Percentiles rank a stretch among this genome's conserved stretches.
These are phyloP conservation scores for Pleurotus ostreatus DNA, from an alignment of 768 basidiomycete species.

Conservation along the genomic window DNA sequence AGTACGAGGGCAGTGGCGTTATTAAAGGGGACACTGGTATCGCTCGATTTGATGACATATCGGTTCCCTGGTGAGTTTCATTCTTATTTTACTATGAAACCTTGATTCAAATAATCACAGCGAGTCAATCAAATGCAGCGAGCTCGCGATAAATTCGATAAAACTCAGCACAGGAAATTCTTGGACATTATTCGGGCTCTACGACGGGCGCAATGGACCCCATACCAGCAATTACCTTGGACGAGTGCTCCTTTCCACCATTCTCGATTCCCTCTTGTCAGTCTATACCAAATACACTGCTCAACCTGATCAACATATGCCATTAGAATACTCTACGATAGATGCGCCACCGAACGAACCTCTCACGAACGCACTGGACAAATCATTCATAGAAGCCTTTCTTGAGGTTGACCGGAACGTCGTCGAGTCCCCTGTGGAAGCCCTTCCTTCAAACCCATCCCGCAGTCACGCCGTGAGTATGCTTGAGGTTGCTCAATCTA, in stretches of 20 bases:
- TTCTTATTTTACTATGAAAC: neutral
- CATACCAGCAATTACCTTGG: slow-evolving; percentile 23
- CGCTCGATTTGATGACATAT: slow-evolving; percentile 11
- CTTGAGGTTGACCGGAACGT: slow-evolving; percentile 28
- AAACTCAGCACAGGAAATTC: neutral
- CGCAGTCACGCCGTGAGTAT: slow-evolving; percentile 16
- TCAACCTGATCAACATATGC: slow-evolving; percentile 9
- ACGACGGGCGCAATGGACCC: slow-evolving; percentile 27
- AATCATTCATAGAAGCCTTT: slow-evolving; percentile 26
- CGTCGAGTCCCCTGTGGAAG: slow-evolving; percentile 21
- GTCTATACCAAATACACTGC: slow-evolving; percentile 10
- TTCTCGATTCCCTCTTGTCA: slow-evolving; percentile 8
- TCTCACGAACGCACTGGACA: slow-evolving; percentile 18
- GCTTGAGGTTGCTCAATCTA: slow-evolving; percentile 27
- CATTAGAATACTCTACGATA: slow-evolving; percentile 8
- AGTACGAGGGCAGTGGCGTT: slow-evolving; percentile 1
- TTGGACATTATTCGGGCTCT: slow-evolving; percentile 30
- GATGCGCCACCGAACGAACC: slow-evolving; percentile 7
- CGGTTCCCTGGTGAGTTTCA: slow-evolving; percentile 13
- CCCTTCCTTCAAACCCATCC: slow-evolving; percentile 18
- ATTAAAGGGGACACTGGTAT: slow-evolving; percentile 9
- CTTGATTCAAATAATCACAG: neutral
- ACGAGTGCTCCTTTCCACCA: slow-evolving; percentile 17
- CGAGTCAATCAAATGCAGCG: slow-evolving; percentile 1
- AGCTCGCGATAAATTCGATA: slow-evolving; percentile 1